Conservation (phyloP, 164 flowering plant genomes). For the Cinnamomum micranthum region DNA sequence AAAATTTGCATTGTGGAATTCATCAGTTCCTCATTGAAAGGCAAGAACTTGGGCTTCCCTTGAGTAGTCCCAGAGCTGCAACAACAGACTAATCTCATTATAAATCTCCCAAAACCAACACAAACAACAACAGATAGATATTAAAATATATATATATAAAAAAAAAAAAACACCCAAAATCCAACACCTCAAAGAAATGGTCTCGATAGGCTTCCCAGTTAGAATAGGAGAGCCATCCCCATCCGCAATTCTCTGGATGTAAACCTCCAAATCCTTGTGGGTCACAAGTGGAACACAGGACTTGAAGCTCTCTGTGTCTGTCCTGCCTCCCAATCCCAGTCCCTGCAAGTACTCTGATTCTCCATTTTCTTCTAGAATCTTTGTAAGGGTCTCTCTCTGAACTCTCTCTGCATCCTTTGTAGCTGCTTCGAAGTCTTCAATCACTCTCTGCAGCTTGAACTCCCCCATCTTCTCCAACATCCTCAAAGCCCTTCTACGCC, state of each 20-base stretch:
- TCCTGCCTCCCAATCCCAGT: constrained; percentile 70
- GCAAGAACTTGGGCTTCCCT: constrained; percentile 79
- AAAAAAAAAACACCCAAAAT: not conserved
- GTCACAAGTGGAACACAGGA: constrained; percentile 61
- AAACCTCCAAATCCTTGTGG: constrained; percentile 70
- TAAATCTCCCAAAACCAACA: too few species aligned
- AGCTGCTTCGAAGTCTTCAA: constrained; percentile 70
- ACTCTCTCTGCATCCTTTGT: constrained; percentile 62
- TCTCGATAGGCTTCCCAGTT: constrained; percentile 70
- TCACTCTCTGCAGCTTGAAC: constrained; percentile 37
- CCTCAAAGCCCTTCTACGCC: constrained; percentile 4
- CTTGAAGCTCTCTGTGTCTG: constrained; percentile 69
- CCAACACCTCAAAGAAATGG: constrained; percentile 70
- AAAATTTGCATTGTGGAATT: constrained; percentile 65
- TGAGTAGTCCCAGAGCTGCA: constrained; percentile 90
- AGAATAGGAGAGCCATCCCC: constrained; percentile 66
- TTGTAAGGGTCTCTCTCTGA: constrained; percentile 64
- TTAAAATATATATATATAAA: not conserved
- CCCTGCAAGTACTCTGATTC: constrained; percentile 60
- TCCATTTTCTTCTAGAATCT: constrained; percentile 69
- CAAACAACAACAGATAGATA: not conserved
- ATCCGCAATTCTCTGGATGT: constrained; percentile 63
- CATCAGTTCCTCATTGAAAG: constrained; percentile 71
- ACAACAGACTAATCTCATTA: not conserved
- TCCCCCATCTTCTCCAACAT: constrained; percentile 63